A percentile compares a stretch with the other conserved stretches of the same genome.
Conservation (phyloP, 1,284 basidiomycete genomes). For the Laetiporus sulphureus region DNA sequence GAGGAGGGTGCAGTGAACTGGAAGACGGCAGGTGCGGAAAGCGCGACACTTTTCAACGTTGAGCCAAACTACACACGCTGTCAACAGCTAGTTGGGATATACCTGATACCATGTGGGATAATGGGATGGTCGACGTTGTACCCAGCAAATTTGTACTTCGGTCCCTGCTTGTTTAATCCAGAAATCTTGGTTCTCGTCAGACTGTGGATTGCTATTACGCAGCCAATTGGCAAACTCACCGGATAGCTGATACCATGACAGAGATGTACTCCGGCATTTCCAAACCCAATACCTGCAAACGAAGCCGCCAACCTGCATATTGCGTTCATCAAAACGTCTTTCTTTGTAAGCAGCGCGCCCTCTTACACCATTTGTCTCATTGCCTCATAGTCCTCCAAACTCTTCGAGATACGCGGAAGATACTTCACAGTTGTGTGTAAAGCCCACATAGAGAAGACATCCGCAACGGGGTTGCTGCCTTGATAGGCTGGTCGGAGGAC, state of each 20-base stretch:
- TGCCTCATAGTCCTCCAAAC: slow-evolving; percentile 78
- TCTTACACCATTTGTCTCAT: slow-evolving; percentile 92
- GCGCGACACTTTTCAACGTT: slow-evolving; percentile 50
- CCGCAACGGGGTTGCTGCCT: slow-evolving; percentile 93
- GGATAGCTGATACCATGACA: slow-evolving; percentile 87
- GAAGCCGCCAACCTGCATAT: slow-evolving; percentile 76
- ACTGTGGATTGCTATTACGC: too few relatives aligned
- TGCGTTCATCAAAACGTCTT: not conserved
- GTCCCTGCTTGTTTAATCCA: slow-evolving; percentile 90
- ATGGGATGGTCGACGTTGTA: slow-evolving; percentile 81
- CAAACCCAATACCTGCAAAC: slow-evolving; percentile 94
- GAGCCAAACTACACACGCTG: not conserved
- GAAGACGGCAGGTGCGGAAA: slow-evolving; percentile 92
- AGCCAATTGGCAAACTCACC: too few relatives aligned
- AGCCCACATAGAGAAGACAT: slow-evolving; percentile 96
- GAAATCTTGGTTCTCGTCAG: too few relatives aligned
- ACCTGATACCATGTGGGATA: slow-evolving; percentile 88
- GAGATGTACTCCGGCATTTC: slow-evolving; percentile 90
- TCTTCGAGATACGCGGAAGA: slow-evolving; percentile 81
- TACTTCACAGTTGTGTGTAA: slow-evolving; percentile 87
- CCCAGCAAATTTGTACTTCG: slow-evolving; percentile 83
- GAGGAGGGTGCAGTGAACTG: slow-evolving; percentile 90
- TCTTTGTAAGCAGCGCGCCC: slow-evolving; percentile 24
- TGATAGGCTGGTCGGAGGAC: slow-evolving; percentile 91
- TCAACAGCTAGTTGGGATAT: slow-evolving; percentile 13